Evolutionary conservation across 257 asterid species (phyloP).

Genomic region (Plantago major): DNA sequence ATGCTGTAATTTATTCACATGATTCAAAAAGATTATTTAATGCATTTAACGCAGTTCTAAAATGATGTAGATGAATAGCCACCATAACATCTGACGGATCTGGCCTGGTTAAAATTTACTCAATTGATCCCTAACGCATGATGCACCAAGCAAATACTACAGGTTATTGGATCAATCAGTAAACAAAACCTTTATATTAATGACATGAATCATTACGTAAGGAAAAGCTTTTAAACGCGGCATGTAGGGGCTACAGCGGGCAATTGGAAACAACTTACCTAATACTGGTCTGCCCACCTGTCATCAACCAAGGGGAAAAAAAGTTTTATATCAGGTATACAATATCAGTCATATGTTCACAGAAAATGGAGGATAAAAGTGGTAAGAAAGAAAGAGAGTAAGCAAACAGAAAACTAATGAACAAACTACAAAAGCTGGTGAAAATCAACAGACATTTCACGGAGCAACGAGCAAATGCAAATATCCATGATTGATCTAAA

Average conservation of each 20-base stretch:
- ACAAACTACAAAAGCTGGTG: not conserved
- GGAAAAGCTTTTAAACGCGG: slow-evolving; percentile 3
- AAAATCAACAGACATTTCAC: slow-evolving; percentile 4
- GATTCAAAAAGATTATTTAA: too few species aligned
- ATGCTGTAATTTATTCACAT: too few species aligned
- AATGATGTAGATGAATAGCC: not conserved
- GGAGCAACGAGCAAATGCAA: not conserved
- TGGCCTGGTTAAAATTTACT: too few species aligned
- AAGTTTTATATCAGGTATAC: slow-evolving; percentile 15
- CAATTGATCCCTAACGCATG: too few species aligned
- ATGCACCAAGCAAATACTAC: too few species aligned
- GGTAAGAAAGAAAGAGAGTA: slow-evolving; percentile 1
- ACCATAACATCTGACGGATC: not conserved
- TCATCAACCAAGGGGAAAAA: slow-evolving; percentile 26
- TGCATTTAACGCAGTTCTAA: too few species aligned
- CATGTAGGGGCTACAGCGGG: slow-evolving; percentile 18
- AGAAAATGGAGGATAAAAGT: not conserved
- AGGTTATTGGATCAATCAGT: not conserved
- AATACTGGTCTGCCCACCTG: slow-evolving; percentile 99
- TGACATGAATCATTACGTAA: not conserved
- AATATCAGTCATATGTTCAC: slow-evolving; percentile 16
- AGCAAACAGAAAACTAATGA: not conserved
- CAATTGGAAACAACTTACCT: slow-evolving; percentile 41
- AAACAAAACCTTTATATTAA: not conserved
- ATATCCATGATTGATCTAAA: too few species aligned